Conservation (phyloP, 129 eudicot genomes). For the Helianthus annuus region DNA sequence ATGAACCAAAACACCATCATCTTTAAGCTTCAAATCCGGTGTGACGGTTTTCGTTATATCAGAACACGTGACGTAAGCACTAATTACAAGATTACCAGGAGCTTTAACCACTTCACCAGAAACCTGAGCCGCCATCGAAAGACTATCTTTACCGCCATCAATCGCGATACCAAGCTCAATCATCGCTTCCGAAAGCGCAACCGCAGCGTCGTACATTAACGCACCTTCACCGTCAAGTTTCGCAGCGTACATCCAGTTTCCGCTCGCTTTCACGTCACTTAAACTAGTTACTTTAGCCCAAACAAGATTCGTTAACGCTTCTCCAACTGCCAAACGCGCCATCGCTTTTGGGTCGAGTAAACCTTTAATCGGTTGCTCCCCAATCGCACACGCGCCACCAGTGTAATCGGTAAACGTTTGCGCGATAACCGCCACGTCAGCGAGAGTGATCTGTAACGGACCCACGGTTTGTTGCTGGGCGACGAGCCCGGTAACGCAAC, state of each 20-base stretch:
- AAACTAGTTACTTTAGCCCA: constrained; percentile 88
- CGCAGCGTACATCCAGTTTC: constrained; percentile 99
- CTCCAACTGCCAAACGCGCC: constrained; percentile 95
- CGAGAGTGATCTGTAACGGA: constrained; percentile 78
- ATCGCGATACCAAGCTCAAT: constrained; percentile 87
- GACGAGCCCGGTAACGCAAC: constrained; percentile 96
- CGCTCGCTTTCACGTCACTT: constrained; percentile 93
- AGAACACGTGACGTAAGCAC: constrained; percentile 86
- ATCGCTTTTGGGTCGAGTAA: constrained; percentile 85
- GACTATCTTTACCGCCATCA: constrained; percentile 96
- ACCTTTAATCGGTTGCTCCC: constrained; percentile 91
- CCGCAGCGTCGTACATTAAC: constrained; percentile 89
- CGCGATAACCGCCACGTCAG: constrained; percentile 94
- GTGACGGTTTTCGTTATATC: constrained; percentile 94
- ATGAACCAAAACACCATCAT: constrained; percentile 72
- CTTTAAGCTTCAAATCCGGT: constrained; percentile 83
- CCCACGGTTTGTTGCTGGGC: constrained; percentile 98
- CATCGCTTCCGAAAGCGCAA: constrained; percentile 85
- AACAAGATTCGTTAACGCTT: constrained; percentile 89
- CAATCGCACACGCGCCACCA: constrained; percentile 95
- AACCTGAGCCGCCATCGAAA: constrained; percentile 89
- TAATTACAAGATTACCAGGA: constrained; percentile 91
- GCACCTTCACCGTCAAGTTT: constrained; percentile 96
- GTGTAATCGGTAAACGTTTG: constrained; percentile 70
- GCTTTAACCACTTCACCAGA: constrained; percentile 93